phyloP scores from a whole-genome alignment of 768 basidiomycete genomes.

The Xanthoconium purpureum region DNA sequence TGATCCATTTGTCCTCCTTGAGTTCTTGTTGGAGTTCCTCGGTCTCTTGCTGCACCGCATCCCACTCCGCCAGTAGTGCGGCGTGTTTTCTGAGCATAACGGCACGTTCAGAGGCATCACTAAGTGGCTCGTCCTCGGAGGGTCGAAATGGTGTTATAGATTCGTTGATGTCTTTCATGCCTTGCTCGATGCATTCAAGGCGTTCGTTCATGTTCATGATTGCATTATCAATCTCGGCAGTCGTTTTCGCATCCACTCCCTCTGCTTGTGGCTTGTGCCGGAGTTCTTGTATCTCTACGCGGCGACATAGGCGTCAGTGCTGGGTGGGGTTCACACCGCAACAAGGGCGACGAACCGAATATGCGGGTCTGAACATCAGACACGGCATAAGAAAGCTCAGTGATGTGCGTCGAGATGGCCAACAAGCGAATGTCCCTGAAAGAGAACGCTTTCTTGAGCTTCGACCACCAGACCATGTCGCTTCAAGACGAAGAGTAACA shows the following conservation, averaged over 20 bases:
- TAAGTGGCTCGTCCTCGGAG: conserved; percentile 44
- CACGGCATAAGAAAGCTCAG: conserved; percentile 81
- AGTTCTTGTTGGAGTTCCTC: conserved; percentile 85
- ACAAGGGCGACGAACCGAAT: conserved; percentile 54
- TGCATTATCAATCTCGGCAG: conserved; percentile 75
- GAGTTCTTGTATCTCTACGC: conserved; percentile 84
- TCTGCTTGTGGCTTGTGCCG: conserved; percentile 80
- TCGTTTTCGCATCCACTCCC: conserved; percentile 50
- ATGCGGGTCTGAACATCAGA: conserved; percentile 91
- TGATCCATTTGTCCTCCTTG: conserved; percentile 96
- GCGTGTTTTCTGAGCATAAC: conserved; percentile 71
- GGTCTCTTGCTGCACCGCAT: conserved; percentile 72
- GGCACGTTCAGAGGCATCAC: conserved; percentile 37
- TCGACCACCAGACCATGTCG: conserved; percentile 27
- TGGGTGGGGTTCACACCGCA: neutral
- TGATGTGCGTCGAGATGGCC: conserved; percentile 81
- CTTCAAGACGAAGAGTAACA: conserved; percentile 4
- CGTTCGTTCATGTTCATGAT: conserved; percentile 78
- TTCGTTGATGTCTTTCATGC: conserved; percentile 67
- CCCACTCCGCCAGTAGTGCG: conserved; percentile 75
- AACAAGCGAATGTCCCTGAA: conserved; percentile 70
- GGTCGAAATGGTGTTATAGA: conserved; percentile 59
- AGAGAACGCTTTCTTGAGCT: conserved; percentile 25
- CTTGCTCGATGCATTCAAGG: conserved; percentile 67
- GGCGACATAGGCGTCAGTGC: conserved; percentile 11